A percentile compares a stretch with the other conserved stretches of the same genome.
Evolutionary conservation across 345 rosid genomes (phyloP).

Genomic region (Citrus reticulata): DNA sequence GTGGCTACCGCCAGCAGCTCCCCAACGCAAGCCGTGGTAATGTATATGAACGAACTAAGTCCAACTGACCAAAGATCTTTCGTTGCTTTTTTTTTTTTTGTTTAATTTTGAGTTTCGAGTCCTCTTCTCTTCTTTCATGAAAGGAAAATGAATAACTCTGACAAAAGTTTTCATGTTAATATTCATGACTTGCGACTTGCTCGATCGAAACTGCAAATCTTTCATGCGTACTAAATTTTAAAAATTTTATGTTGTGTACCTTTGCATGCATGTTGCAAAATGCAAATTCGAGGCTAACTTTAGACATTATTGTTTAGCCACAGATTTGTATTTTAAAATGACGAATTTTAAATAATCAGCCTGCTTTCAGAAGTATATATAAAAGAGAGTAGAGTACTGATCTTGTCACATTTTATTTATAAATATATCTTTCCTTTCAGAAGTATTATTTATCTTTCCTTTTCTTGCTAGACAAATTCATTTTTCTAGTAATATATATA

Average conservation of each 20-base stretch:
- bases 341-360: no score
- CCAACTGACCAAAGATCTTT: not conserved
- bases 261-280: not conserved
- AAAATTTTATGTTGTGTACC: not conserved
- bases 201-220: not conserved
- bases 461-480: no score
- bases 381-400: no score
- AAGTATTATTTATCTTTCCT: no score
- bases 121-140: slow-evolving; percentile 3
- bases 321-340: no score
- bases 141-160: not conserved
- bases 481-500: no score
- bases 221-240: no score
- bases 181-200: not conserved
- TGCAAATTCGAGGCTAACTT: no score
- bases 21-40: slow-evolving; percentile 42
- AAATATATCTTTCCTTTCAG: no score
- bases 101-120: not conserved
- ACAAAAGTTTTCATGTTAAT: not conserved
- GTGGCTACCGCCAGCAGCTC: slow-evolving; percentile 55
- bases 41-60: not conserved
- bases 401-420: no score
- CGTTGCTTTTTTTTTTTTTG: not conserved
- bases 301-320: no score
- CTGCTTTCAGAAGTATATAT: no score